These are phyloP conservation scores for Auriscalpium orientale DNA, from an alignment of 768 basidiomycete species.

Conservation along the genomic window DNA sequence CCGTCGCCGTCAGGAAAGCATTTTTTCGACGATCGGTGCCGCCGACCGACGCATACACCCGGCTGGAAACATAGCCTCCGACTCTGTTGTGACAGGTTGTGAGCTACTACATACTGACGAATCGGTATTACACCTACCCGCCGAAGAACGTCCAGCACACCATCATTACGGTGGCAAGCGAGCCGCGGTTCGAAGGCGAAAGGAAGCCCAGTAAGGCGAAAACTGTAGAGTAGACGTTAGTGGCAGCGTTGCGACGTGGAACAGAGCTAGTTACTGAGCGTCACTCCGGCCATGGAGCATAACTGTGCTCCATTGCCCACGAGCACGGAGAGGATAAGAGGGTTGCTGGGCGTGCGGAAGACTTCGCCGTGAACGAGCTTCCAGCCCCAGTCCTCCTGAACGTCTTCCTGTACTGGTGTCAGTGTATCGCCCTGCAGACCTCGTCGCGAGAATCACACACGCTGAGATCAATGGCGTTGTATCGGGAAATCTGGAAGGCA, in stretches of 20 bases:
- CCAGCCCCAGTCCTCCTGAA: conserved; percentile 98
- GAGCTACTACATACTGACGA: conserved; percentile 1
- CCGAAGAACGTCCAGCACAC: conserved; percentile 94
- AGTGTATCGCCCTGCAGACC: not conserved
- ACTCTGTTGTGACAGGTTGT: conserved; percentile 48
- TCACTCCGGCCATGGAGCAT: conserved; percentile 80
- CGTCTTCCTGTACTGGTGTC: conserved; percentile 61
- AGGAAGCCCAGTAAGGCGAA: conserved; percentile 92
- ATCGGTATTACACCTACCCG: conserved; percentile 37
- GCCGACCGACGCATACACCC: conserved; percentile 73
- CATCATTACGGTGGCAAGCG: conserved; percentile 90
- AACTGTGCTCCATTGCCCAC: conserved; percentile 89
- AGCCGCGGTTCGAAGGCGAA: conserved; percentile 91
- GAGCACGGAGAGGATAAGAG: conserved; percentile 74
- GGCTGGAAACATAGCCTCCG: conserved; percentile 81
- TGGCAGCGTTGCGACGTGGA: not conserved
- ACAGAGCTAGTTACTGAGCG: conserved; percentile 48
- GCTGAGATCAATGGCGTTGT: conserved; percentile 88
- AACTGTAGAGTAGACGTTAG: conserved; percentile 35
- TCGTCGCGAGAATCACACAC: conserved; percentile 33
- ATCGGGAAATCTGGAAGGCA: conserved; percentile 65
- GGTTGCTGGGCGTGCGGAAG: conserved; percentile 74
- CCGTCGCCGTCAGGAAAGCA: conserved; percentile 80
- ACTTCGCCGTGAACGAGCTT: conserved; percentile 96
- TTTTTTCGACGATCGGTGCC: conserved; percentile 75